These are phyloP conservation scores for Guyanaporus albipodus DNA, from an alignment of 768 basidiomycete species.

Conservation along the genomic window DNA sequence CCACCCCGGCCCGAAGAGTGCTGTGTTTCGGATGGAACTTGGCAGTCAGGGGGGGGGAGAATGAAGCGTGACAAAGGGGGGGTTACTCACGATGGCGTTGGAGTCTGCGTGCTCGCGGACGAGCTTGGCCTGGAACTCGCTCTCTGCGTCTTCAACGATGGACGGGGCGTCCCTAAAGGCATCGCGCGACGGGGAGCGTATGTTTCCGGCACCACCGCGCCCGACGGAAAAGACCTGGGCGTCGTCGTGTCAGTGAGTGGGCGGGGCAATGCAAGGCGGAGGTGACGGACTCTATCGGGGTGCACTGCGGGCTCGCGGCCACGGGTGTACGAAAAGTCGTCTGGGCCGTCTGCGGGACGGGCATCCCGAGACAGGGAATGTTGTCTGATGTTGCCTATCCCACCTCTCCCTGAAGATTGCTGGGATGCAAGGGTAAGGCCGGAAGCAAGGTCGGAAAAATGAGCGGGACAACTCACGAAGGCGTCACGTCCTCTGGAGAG, in stretches of 20 bases:
- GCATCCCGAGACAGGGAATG: conserved; percentile 44
- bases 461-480: conserved; percentile 40
- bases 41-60: neutral
- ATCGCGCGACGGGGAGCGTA: conserved; percentile 66
- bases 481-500: conserved; percentile 55
- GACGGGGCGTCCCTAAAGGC: conserved; percentile 31
- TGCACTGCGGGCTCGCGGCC: conserved; percentile 54
- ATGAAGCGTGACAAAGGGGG: neutral
- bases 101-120: conserved; percentile 28
- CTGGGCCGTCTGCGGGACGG: conserved; percentile 42
- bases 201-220: conserved; percentile 82
- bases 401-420: conserved; percentile 65
- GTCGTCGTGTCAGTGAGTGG: neutral
- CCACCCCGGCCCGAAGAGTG: conserved; percentile 67
- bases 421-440: conserved; percentile 16
- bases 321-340: conserved; percentile 51
- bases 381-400: conserved; percentile 61
- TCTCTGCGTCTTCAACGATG: conserved; percentile 27
- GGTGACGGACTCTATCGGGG: conserved; percentile 34
- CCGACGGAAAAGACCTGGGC: conserved; percentile 49
- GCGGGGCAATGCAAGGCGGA: neutral
- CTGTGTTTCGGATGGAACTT: conserved; percentile 22
- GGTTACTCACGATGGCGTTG: conserved; percentile 34
- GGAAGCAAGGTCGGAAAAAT: neutral
- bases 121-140: conserved; percentile 22